Evolutionary conservation across 1,284 basidiomycete genomes (phyloP).

Genomic region (Termitomyces sp.): DNA sequence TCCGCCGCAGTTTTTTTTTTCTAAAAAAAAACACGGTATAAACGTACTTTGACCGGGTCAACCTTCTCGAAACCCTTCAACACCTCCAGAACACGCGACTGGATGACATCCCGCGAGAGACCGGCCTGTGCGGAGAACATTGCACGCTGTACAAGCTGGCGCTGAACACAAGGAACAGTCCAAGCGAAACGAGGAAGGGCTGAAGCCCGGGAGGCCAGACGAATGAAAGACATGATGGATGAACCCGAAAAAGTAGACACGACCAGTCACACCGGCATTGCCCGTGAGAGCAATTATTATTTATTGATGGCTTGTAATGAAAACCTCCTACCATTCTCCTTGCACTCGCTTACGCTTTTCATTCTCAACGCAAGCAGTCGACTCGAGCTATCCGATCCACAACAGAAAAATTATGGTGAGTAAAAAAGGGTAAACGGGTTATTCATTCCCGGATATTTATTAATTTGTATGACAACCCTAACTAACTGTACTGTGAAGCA

Average conservation of each 20-base stretch:
- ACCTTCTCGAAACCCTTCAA: conserved; percentile 97
- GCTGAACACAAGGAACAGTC: conserved; percentile 23
- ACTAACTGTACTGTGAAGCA: no score
- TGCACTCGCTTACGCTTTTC: no score
- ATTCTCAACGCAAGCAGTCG: no score
- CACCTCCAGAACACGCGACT: conserved; percentile 81
- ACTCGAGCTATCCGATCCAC: no score
- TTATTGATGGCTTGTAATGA: not conserved
- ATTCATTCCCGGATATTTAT: not conserved
- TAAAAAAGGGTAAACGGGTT: no score
- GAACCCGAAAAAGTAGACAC: conserved; percentile 7
- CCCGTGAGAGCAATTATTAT: conserved; percentile 1
- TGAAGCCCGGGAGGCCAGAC: conserved; percentile 39
- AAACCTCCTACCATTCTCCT: no score
- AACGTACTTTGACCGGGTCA: conserved; percentile 70
- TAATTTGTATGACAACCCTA: not conserved
- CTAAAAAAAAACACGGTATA: not conserved
- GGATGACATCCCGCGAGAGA: conserved; percentile 74
- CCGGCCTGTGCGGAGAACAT: conserved; percentile 76
- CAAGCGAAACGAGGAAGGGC: conserved; percentile 31
- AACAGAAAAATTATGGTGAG: no score
- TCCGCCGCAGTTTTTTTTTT: not conserved
- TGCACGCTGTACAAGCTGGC: conserved; percentile 35
- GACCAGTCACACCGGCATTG: conserved; percentile 11
- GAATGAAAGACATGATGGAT: conserved; percentile 44